These are phyloP conservation scores for Pichia ethanolica DNA, from an alignment of 805 yeast genomes.

Conservation along the genomic window DNA sequence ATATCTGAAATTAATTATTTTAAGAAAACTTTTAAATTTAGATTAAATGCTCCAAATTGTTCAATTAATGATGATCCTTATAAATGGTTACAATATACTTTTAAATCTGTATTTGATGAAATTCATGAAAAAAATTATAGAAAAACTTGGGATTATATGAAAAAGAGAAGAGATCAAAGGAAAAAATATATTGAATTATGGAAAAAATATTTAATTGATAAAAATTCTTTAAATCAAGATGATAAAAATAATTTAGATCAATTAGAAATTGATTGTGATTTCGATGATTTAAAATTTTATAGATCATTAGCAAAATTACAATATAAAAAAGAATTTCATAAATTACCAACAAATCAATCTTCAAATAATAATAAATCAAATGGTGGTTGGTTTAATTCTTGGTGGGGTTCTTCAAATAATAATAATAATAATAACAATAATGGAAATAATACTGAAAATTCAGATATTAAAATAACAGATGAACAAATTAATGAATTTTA, in stretches of 20 bases:
- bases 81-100: slow-evolving; percentile 80
- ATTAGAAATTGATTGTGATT: slow-evolving; percentile 54
- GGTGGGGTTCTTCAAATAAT: slow-evolving; percentile 45
- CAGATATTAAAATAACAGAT: slow-evolving; percentile 52
- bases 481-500: slow-evolving; percentile 86
- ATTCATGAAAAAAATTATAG: slow-evolving; percentile 72
- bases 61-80: slow-evolving; percentile 55
- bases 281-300: slow-evolving; percentile 79
- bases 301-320: slow-evolving; percentile 71
- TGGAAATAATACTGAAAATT: slow-evolving; percentile 7
- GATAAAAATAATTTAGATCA: slow-evolving; percentile 35
- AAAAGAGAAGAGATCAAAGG: slow-evolving; percentile 65
- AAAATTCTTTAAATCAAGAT: slow-evolving; percentile 23
- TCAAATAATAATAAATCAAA: slow-evolving; percentile 1
- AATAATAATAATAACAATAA: background rate
- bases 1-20: slow-evolving; percentile 77
- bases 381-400: slow-evolving; percentile 61
- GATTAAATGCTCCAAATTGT: slow-evolving; percentile 57
- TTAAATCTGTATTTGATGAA: slow-evolving; percentile 65
- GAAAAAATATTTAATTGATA: slow-evolving; percentile 43
- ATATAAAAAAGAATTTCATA: slow-evolving; percentile 43
- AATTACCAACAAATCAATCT: slow-evolving; percentile 10
- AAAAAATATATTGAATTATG: slow-evolving; percentile 59
- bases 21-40: slow-evolving; percentile 65
- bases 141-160: slow-evolving; percentile 86